phyloP scores from a whole-genome alignment of 73 alveolate species.

The Uronychia binucleata region DNA sequence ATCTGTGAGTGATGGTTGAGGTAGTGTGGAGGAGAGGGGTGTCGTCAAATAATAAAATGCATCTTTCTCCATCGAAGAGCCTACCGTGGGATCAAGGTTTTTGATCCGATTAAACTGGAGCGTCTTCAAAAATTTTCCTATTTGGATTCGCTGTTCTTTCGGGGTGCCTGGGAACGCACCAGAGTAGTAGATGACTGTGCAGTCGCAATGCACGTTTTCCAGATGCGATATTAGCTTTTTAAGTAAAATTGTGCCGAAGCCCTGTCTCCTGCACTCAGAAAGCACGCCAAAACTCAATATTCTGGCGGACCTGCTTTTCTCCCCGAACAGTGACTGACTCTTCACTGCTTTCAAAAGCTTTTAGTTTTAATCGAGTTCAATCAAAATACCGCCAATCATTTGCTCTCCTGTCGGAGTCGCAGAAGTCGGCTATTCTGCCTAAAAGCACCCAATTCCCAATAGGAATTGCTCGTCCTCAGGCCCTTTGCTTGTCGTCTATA shows the following conservation, averaged over 20 bases:
- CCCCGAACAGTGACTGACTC: not conserved
- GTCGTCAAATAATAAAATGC: not conserved
- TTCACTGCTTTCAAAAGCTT: not conserved
- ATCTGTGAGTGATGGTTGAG: no score
- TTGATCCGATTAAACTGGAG: not conserved
- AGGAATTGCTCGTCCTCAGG: not conserved
- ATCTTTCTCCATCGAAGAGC: not conserved
- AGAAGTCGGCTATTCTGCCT: not conserved
- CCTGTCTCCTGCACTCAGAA: not conserved
- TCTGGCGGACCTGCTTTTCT: not conserved
- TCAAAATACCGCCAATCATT: not conserved
- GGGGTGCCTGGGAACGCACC: not conserved
- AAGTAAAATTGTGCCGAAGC: not conserved
- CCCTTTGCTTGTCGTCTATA: not conserved
- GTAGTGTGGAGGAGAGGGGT: no score
- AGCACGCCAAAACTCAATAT: not conserved
- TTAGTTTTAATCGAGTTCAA: not conserved
- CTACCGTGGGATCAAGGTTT: not conserved
- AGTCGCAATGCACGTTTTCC: not conserved
- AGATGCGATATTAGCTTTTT: not conserved
- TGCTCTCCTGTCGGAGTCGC: not conserved
- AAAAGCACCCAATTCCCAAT: not conserved
- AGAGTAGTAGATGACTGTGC: not conserved
- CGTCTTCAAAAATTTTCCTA: not conserved
- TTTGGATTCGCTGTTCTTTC: not conserved